Base-by-base conservation (phyloP, 2,329 filamentous ascomycete genomes). In the Dactylella cylindrospora region DNA sequence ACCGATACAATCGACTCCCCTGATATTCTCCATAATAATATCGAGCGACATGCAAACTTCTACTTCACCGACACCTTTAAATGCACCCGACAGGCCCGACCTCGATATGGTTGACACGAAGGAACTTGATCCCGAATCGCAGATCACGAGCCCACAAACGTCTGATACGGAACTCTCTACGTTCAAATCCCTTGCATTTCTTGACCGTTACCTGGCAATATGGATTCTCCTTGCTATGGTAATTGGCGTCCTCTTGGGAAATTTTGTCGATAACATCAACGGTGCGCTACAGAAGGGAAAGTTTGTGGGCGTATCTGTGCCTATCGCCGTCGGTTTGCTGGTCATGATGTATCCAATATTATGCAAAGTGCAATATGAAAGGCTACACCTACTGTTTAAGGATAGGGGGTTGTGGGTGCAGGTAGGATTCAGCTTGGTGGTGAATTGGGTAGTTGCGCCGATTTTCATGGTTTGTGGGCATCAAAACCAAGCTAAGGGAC, bases 271-370 rank as follows among this genome's bases (percentile, higher is more conserved):
- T 0, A 75, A 74, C 17, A 80, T 80, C 1, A 83, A 80, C 0
- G 78, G 78, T 0, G 79, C 82, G 0, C 71, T 93, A 10, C 80
- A 90, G 65, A 80, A 78, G 67, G 87, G 87, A 4, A 79, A 81
- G 20, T 90, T 91, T 67, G 85, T 87, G 0, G 82, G 83, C 0
- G 83, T 87, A 0, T 84, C 82, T 1, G 73, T 85, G 19, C 84
- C 84, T 0, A 86, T 86, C 51, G 88, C 88, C 0, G 75, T 94
- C 40, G 88, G 89, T 0, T 74, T 95, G 0, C 77, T 95, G 1
- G 83, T 94, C 33, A 95, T 95, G 88, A 95, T 95, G 88, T 95
- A 93, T 70, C 90, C 89, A 0, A 94, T 95, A 60, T 76, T 95
- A 0, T 94, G 88, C 78, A 93, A 93, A 72, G 85, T 94, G 4